A percentile compares a stretch with the other conserved stretches of the same genome.
Evolutionary conservation across 768 basidiomycete genomes (phyloP).

Genomic region (Naematelia aurantialba): DNA sequence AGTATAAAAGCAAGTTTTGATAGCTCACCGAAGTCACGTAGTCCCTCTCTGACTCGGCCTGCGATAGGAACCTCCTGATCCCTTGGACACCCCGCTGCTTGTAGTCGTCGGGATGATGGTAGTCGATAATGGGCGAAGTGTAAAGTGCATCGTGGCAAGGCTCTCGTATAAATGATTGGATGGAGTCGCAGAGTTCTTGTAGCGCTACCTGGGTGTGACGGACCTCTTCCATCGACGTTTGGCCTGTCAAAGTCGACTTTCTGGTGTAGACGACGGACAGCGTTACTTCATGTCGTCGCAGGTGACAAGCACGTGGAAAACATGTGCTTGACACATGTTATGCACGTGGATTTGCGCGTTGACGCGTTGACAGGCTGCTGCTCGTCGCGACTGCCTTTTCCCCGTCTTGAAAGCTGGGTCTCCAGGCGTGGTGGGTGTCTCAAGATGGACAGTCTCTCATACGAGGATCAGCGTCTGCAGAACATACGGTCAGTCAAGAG

Average conservation of each 20-base stretch:
- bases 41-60: constrained; percentile 26
- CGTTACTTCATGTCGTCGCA: no score
- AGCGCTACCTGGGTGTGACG: neutral
- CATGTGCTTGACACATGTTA: no score
- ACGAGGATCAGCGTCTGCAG: constrained; percentile 35
- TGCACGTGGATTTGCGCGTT: no score
- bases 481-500: constrained; percentile 29
- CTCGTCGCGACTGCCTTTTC: neutral
- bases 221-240: constrained; percentile 1
- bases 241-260: no score
- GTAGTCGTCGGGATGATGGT: constrained; percentile 35
- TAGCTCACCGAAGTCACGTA: constrained; percentile 31
- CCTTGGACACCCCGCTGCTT: constrained; percentile 33
- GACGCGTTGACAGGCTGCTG: neutral
- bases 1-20: no score
- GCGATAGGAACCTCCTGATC: constrained; percentile 31
- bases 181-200: constrained; percentile 4
- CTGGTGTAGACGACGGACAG: no score
- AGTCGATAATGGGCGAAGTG: constrained; percentile 44
- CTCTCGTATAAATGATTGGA: neutral
- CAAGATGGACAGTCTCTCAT: no score
- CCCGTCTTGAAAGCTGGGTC: no score
- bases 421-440: no score
- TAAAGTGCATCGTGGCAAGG: neutral
- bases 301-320: neutral